Evolutionary conservation across 768 basidiomycete genomes (phyloP), one percentile per base, ranked within the genome.

Genomic region (Lactarius evosmus): DNA sequence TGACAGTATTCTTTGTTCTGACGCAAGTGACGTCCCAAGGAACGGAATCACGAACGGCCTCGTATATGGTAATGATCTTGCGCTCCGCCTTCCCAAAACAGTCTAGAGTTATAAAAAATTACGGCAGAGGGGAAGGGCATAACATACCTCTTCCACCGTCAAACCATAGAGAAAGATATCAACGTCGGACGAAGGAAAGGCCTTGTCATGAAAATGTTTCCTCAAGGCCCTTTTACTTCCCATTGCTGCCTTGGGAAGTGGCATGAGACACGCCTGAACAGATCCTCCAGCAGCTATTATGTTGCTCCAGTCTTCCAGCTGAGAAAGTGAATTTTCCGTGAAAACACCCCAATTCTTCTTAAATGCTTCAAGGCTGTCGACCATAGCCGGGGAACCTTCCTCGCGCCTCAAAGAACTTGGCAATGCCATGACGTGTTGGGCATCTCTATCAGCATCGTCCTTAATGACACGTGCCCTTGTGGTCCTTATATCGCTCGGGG

Each of bases 1-100:
- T 86, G 49, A 86, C 76, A 0, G 85, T 84, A 66, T 88, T 84
- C 72, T 84, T 86, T 61, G 84, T 84, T 44, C 85, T 80, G 61
- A 87, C 81, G 56, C 84, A 86, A 32, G 85, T 86, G 17, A 85
- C 83, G 70, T 86, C 86, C 85, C 85, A 86, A 30, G 85, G 84
- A 38, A 87, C 80, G 11, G 84, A 83, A 69, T 86, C 84, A 25
- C 85, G 76, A 27, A 88, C 83, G 6, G 85, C 85, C 67, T 85
- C 83, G 67, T 83, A 87, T 34, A 87, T 85, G 34, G 73, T 63
- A 56, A 78, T 73, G 66, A 85, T 84, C 77, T 86, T 86, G 57
- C 72, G 78, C 68, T 87, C 85, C 0, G 85, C 86, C 81, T 67
- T 27, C 81, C 51, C 8, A 14, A 19, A n/a, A 58, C 33, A 29